A percentile compares a stretch with the other conserved stretches of the same genome.
Conservation (phyloP, 805 yeast genomes). For the Yarrowia keelungensis region DNA sequence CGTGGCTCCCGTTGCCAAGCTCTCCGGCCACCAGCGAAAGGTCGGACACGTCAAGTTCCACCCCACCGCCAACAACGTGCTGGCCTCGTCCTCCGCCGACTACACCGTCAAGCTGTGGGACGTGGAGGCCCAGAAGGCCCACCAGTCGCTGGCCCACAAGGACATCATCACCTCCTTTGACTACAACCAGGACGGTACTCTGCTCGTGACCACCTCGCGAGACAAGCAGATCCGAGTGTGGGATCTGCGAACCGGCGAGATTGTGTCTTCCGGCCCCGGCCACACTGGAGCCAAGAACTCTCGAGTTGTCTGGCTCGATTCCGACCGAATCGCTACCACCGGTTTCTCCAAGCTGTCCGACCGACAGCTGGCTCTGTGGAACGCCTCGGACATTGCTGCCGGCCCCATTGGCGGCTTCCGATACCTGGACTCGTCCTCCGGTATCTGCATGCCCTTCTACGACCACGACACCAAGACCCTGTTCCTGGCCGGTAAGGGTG, state of each 20-base stretch:
- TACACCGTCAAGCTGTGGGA: conserved; percentile 93
- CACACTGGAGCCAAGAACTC: conserved; percentile 93
- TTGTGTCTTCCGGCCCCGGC: conserved; percentile 84
- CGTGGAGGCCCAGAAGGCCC: conserved; percentile 72
- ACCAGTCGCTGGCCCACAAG: conserved; percentile 78
- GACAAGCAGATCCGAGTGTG: conserved; percentile 90
- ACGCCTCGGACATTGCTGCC: conserved; percentile 68
- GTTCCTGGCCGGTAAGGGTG: conserved; percentile 96
- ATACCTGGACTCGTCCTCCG: conserved; percentile 87
- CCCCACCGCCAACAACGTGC: conserved; percentile 84
- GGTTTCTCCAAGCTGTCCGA: conserved; percentile 93
- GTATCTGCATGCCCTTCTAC: conserved; percentile 89
- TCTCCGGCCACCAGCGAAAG: conserved; percentile 88
- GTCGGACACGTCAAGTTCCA: conserved; percentile 92
- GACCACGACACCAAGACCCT: conserved; percentile 82
- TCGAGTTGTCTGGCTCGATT: conserved; percentile 84
- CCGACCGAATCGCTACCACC: conserved; percentile 86
- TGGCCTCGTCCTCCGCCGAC: conserved; percentile 91
- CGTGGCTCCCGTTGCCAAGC: conserved; percentile 69
- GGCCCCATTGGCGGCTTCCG: conserved; percentile 93
- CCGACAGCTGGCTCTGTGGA: conserved; percentile 96
- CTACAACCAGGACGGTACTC: conserved; percentile 87
- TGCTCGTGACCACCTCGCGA: conserved; percentile 86
- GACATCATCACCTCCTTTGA: conserved; percentile 93
- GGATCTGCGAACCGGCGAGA: conserved; percentile 79